Conservation (phyloP, 345 rosid genomes). For the Hibiscus tridactylites region DNA sequence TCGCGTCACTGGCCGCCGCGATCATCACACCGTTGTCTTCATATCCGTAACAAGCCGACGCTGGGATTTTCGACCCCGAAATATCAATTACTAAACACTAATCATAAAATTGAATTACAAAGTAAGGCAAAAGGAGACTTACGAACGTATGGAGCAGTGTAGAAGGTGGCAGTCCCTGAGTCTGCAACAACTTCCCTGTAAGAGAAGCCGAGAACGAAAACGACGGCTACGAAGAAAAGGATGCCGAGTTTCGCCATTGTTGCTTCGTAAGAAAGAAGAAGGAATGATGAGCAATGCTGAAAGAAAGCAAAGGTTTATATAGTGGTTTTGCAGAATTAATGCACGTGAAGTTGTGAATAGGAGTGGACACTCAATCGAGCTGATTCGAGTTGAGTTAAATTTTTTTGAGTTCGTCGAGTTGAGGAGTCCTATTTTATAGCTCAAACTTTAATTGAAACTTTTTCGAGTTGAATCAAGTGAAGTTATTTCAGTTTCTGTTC, state of each 20-base stretch:
- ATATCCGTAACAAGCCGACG: conserved; percentile 15
- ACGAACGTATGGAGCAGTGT: conserved; percentile 16
- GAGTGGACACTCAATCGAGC: background rate
- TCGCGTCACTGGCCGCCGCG: conserved; percentile 7
- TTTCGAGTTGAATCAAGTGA: no score
- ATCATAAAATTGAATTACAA: background rate
- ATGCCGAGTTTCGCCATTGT: background rate
- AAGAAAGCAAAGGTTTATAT: background rate
- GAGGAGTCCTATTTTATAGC: no score
- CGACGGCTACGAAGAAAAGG: background rate
- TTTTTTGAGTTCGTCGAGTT: background rate
- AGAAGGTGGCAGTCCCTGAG: conserved; percentile 15
- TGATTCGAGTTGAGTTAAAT: no score
- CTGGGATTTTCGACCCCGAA: background rate
- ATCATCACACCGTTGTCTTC: background rate
- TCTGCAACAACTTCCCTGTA: conserved; percentile 3
- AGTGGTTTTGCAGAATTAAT: background rate
- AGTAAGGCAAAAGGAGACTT: background rate
- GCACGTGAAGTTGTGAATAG: background rate
- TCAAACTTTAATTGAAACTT: no score
- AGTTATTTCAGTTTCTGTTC: no score
- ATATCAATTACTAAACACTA: background rate
- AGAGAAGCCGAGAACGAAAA: background rate
- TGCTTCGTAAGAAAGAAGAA: background rate
- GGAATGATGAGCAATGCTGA: background rate